These are phyloP conservation scores for Erucastrum elatum DNA, from an alignment of 345 rosid species.

Conservation along the genomic window DNA sequence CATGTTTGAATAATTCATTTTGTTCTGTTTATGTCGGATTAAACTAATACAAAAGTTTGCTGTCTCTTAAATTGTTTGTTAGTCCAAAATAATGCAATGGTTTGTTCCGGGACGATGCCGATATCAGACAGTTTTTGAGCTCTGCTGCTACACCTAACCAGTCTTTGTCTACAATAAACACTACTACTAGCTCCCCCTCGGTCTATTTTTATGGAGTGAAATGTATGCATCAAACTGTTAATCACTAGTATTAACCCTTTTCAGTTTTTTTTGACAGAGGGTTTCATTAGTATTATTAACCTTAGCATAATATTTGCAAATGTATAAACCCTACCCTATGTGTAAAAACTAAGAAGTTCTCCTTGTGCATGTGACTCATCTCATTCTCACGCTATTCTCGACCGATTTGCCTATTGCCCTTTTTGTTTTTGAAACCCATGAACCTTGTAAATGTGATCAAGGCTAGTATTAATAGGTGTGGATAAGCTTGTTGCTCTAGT, in stretches of 20 bases:
- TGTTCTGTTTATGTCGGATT: background rate
- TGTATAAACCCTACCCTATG: background rate
- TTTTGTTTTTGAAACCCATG: slow-evolving; percentile 14
- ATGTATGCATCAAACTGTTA: background rate
- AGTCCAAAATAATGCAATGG: slow-evolving; percentile 23
- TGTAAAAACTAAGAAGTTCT: background rate
- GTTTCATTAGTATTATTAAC: no score
- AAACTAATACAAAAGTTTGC: background rate
- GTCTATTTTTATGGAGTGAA: background rate
- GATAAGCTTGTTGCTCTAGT: slow-evolving; percentile 8
- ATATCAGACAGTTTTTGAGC: slow-evolving; percentile 8
- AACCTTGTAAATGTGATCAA: slow-evolving; percentile 18
- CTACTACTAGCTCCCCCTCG: background rate
- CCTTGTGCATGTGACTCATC: slow-evolving; percentile 12
- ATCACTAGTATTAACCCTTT: background rate
- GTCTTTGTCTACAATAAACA: slow-evolving; percentile 7
- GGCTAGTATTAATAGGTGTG: background rate
- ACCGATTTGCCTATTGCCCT: background rate
- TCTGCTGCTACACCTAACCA: slow-evolving; percentile 8
- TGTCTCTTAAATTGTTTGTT: background rate
- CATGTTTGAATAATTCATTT: slow-evolving; percentile 13
- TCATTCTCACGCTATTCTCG: slow-evolving; percentile 22
- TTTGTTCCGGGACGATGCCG: slow-evolving; percentile 14
- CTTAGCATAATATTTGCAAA: background rate
- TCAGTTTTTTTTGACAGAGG: no score